Evolutionary conservation across 768 basidiomycete species (phyloP).

Genomic region (Cystofilobasidium bisporidii): DNA sequence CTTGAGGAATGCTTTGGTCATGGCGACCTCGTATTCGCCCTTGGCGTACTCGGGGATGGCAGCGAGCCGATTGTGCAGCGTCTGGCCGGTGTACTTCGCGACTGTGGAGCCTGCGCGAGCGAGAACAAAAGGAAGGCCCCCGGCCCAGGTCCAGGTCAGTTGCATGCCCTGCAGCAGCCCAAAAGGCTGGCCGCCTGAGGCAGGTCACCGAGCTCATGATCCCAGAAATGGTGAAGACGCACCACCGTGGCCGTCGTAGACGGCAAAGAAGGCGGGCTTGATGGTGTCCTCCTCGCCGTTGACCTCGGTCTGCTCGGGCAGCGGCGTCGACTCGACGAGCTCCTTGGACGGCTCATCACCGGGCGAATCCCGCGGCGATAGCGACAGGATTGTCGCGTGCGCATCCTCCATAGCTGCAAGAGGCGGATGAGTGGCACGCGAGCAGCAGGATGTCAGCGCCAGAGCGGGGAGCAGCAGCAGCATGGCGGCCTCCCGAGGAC

Average conservation of each 20-base stretch:
- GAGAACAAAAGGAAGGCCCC: constrained; percentile 21
- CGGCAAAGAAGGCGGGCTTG: constrained; percentile 68
- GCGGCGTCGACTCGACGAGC: constrained; percentile 34
- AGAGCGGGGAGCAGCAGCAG: too few species aligned
- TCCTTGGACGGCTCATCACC: constrained; percentile 24
- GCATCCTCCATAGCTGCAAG: constrained; percentile 90
- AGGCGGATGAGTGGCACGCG: background rate
- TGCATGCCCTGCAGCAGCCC: too few species aligned
- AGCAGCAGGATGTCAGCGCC: too few species aligned
- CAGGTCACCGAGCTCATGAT: too few species aligned
- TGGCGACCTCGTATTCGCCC: constrained; percentile 60
- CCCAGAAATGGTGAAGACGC: background rate
- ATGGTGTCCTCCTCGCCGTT: constrained; percentile 45
- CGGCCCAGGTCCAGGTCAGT: constrained; percentile 12
- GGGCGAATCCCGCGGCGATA: constrained; percentile 39
- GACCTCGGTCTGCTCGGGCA: constrained; percentile 37
- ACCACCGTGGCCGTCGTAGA: constrained; percentile 97
- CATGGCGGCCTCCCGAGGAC: too few species aligned
- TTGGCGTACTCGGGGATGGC: constrained; percentile 62
- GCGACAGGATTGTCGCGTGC: constrained; percentile 62
- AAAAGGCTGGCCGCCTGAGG: too few species aligned
- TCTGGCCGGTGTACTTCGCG: constrained; percentile 75
- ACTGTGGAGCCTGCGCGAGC: constrained; percentile 57
- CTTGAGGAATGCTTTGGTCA: constrained; percentile 82
- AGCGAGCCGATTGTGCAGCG: constrained; percentile 67